Conservation (phyloP, 805 yeast species). For the Kregervanrija fluxuum region DNA sequence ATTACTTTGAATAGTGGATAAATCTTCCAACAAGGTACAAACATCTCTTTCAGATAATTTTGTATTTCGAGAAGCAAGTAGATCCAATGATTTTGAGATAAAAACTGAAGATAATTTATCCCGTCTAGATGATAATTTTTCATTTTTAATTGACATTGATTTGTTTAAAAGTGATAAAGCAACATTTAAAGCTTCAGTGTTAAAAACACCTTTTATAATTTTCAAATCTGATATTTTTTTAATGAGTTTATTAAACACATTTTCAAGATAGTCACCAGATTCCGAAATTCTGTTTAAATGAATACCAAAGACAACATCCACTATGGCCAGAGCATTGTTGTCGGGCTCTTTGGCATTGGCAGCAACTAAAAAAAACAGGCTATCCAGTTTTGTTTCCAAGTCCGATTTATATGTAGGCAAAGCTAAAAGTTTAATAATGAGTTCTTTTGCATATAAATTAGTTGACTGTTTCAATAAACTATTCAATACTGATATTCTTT, state of each 20-base stretch:
- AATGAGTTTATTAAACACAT: slow-evolving; percentile 3
- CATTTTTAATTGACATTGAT: too few relatives aligned
- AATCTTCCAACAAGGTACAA: neutral
- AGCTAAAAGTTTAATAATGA: slow-evolving; percentile 33
- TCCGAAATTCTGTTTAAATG: slow-evolving; percentile 31
- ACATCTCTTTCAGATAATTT: neutral
- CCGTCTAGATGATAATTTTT: too few relatives aligned
- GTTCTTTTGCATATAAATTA: neutral
- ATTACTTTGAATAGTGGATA: neutral
- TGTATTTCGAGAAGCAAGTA: too few relatives aligned
- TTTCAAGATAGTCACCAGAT: slow-evolving; percentile 15
- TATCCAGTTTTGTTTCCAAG: slow-evolving; percentile 33
- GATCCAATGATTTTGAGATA: too few relatives aligned
- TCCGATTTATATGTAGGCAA: slow-evolving; percentile 49
- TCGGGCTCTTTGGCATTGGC: neutral
- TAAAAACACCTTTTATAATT: too few relatives aligned
- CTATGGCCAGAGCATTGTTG: slow-evolving; percentile 20
- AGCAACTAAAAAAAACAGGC: slow-evolving; percentile 11
- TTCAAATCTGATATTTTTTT: too few relatives aligned
- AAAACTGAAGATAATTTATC: too few relatives aligned
- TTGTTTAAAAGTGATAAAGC: too few relatives aligned
- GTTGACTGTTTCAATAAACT: slow-evolving; percentile 9
- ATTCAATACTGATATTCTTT: slow-evolving; percentile 26
- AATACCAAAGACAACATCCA: slow-evolving; percentile 32
- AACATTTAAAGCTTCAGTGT: too few relatives aligned